Evolutionary conservation across 129 eudicot genomes (phyloP), one percentile per base, ranked within the genome.

Genomic region (Glebionis coronaria): DNA sequence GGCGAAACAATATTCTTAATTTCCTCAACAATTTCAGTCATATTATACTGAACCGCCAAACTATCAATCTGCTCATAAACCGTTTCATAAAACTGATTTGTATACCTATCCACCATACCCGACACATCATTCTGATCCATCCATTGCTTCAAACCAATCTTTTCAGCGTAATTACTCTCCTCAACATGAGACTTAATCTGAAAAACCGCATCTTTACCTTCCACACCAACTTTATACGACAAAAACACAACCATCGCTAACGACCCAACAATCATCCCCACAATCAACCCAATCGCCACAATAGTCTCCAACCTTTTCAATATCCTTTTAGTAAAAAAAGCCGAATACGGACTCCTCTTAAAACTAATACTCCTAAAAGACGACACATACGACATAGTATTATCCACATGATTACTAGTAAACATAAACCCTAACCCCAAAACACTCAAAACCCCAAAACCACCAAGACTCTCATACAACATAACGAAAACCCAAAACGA

Each of bases 81-180:
- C 6, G 99, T 87, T 23, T 82, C 93, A 14, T 90, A 94, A 16
- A 90, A 72, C 81, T 82, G 85, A 0, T 81, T 81, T 2, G 93
- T 73, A 62, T 94, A 94, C 55, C 44, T 74, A 77, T 94, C 97
- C 67, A 94, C 82, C 90, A 90, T 89, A 5, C 82, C 93, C 13
- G 99, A 87, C 60, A 94, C 95, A 76, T 94, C 99, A 42, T 94
- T 87, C 31, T 87, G 95, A 61, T 87, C 87, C 90, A 94, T 84
- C 97, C 99, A 90, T 63, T 83, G 70, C 69, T 81, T 94, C 62
- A 94, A 72, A 8, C 99, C 99, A 13, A 89, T 86, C 74, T 78
- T 88, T 73, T 93, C 99, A 0, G 97, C 97, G 16, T 89, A 87
- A 82, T 94, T 94, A 47, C 84, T 94, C 64, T 87, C 87, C 67